A percentile compares a stretch with the other conserved stretches of the same genome.
Conservation (phyloP, 805 yeast genomes). For the Kluyveromyces starmeri region DNA sequence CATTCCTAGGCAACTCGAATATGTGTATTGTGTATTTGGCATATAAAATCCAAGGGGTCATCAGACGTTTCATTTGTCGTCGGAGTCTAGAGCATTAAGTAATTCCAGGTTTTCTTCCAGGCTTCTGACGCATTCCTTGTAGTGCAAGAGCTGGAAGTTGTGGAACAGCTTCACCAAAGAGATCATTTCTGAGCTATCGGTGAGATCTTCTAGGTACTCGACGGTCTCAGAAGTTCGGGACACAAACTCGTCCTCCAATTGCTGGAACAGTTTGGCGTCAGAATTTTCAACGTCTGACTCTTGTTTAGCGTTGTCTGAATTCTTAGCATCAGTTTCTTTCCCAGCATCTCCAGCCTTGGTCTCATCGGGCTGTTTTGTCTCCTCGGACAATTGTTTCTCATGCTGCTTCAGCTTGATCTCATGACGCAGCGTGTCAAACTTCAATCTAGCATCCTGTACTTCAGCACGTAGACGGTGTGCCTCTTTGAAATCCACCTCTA, state of each 20-base stretch:
- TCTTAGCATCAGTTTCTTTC: background rate
- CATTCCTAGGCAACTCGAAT: too few relatives aligned
- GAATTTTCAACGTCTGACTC: constrained; percentile 19
- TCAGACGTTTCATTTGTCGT: constrained; percentile 12
- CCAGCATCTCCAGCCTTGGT: constrained; percentile 4
- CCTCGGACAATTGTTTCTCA: constrained; percentile 15
- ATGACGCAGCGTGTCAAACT: constrained; percentile 61
- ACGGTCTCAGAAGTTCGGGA: constrained; percentile 72
- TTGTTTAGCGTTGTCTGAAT: background rate
- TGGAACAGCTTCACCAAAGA: constrained; percentile 57
- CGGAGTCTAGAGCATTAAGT: constrained; percentile 22
- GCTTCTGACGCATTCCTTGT: constrained; percentile 42
- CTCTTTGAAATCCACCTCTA: constrained; percentile 51
- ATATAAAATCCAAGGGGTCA: too few relatives aligned
- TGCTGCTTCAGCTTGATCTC: constrained; percentile 34
- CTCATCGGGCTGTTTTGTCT: constrained; percentile 7
- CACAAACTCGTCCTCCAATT: constrained; percentile 71
- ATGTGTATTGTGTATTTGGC: too few relatives aligned
- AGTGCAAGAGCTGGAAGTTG: constrained; percentile 59
- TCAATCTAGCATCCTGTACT: constrained; percentile 62
- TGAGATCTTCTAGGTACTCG: constrained; percentile 64
- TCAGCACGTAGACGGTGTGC: constrained; percentile 53
- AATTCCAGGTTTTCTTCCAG: constrained; percentile 38
- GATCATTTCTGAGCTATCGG: constrained; percentile 58
- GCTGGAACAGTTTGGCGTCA: constrained; percentile 37